phyloP scores from a whole-genome alignment of 176 grass and related monocot genomes.

The bread wheat (Triticum aestivum) region IWGSC_CS_RefSeq_v2.1 NC_057795.1:74999725-75000224 shows the following conservation, averaged over 20 bases:
- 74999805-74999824: neutral
- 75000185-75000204: neutral
- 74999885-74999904: neutral
- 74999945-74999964: too few species aligned
- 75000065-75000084: neutral
- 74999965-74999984: too few species aligned
- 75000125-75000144: neutral
- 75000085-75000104: neutral
- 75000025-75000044: neutral
- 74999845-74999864: neutral
- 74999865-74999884: too few species aligned
- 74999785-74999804: neutral
- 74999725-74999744: too few species aligned
- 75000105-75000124: neutral
- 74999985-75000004: neutral
- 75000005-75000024: neutral
- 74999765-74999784: neutral
- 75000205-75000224: neutral
- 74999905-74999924: too few species aligned
- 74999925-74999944: too few species aligned
- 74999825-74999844: neutral
- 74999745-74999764: too few species aligned
- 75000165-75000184: too few species aligned
- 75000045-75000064: constrained; percentile 1
- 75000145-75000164: too few species aligned